Evolutionary conservation across 2,329 filamentous ascomycete species (phyloP), one percentile per base, ranked within the genome.

Genomic region (Clarireedia sp.): DNA sequence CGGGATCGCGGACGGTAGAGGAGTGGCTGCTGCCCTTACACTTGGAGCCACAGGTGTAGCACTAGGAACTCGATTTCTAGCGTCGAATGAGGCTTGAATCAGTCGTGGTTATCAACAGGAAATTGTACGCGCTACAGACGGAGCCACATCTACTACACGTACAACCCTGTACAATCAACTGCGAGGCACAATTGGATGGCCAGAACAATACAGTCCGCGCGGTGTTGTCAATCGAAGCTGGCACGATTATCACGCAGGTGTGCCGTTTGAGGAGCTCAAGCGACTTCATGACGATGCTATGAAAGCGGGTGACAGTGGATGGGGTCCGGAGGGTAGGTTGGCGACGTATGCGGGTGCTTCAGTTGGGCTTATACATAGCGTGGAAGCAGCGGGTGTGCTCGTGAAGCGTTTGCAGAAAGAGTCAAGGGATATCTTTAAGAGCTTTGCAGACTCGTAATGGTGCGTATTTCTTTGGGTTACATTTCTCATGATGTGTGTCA

Each of bases 331-430:
- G 7, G 78, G 75, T 4, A 73, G 82, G 55, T 70, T 85, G 71
- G 81, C 79, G 3, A 79, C 80, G 12, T 86, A 84, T 72, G 81
- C 79, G 16, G 82, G 83, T 3, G 78, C 78, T 26, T 81, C 75
- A 0, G 77, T 86, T n/a, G 82, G 82, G 0, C 69, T 86, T 57
- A 73, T 84, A 2, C 29, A 33, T 33, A 12, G 29, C 29, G 29
- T 33, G 4, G 29, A 33, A 12, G 29, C 29, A 12, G 29, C 29
- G 10, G 29, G 9, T 33, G 29, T 14, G 29, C 8, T 33, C 12
- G 29, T 33, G 29, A 14, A 33, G 29, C 3, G 29, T 2, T 33
- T 33, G 10, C 29, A 33, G 9, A 5, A 14, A 33, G 29, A 33
- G 9, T 12, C 29, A 9, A 33, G 3, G 10, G 9, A 33, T 33